A percentile compares a stretch with the other conserved stretches of the same genome.
Conservation (phyloP, 176 grass and related monocot genomes). For the Zea mays region Zm-B73-REFERENCE-NAM-5.0 NC_050097.1:236212501-236213000, state of each 20-base stretch:
- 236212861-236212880: not conserved
- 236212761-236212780: not conserved
- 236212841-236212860: not conserved
- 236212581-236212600: not conserved
- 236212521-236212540: not conserved
- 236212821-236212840: not conserved
- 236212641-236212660: not conserved
- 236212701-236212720: not conserved
- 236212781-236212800: not conserved
- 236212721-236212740: not conserved
- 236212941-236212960: not conserved
- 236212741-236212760: not conserved
- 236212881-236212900: not conserved
- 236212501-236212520: not conserved
- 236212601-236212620: not conserved
- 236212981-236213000: not conserved
- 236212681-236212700: not conserved
- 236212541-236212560: not conserved
- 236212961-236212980: not conserved
- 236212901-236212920: not conserved
- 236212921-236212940: not conserved
- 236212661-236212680: not conserved
- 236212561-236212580: not conserved
- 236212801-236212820: not conserved
- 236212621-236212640: not conserved